A percentile compares a stretch with the other conserved stretches of the same genome.
Conservation (phyloP, 129 eudicot genomes). For the Smallanthus sonchifolius region DNA sequence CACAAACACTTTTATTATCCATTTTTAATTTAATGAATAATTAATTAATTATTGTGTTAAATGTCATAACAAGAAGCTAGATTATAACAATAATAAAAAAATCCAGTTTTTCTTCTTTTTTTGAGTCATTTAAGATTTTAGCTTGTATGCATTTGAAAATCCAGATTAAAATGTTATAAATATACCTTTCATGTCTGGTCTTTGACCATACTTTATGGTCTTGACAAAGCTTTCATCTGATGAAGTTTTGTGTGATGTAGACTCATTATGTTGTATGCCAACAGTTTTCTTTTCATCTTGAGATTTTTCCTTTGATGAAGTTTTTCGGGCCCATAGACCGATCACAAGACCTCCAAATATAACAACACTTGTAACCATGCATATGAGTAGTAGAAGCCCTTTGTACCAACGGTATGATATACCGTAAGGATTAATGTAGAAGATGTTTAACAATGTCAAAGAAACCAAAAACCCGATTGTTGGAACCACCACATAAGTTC, state of each 20-base stretch:
- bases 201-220: slow-evolving; percentile 49
- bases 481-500: slow-evolving; percentile 51
- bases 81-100: background rate
- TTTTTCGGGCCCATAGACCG: slow-evolving; percentile 55
- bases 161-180: background rate
- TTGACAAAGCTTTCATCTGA: slow-evolving; percentile 23
- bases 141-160: background rate
- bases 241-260: slow-evolving; percentile 26
- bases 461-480: slow-evolving; percentile 54
- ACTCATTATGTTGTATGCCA: slow-evolving; percentile 12
- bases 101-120: no score
- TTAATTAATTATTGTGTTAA: background rate
- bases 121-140: background rate
- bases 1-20: background rate
- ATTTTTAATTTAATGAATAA: background rate
- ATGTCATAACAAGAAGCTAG: background rate
- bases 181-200: slow-evolving; percentile 77
- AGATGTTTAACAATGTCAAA: slow-evolving; percentile 44
- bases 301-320: slow-evolving; percentile 22
- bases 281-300: slow-evolving; percentile 6
- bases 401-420: slow-evolving; percentile 65
- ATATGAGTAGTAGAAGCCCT: slow-evolving; percentile 62
- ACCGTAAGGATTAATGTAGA: slow-evolving; percentile 47
- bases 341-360: slow-evolving; percentile 66
- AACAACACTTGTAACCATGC: slow-evolving; percentile 67